Evolutionary conservation across 2,329 filamentous ascomycete species (phyloP), one percentile per base, ranked within the genome.

Genomic region (Calonectria henricotiae): DNA sequence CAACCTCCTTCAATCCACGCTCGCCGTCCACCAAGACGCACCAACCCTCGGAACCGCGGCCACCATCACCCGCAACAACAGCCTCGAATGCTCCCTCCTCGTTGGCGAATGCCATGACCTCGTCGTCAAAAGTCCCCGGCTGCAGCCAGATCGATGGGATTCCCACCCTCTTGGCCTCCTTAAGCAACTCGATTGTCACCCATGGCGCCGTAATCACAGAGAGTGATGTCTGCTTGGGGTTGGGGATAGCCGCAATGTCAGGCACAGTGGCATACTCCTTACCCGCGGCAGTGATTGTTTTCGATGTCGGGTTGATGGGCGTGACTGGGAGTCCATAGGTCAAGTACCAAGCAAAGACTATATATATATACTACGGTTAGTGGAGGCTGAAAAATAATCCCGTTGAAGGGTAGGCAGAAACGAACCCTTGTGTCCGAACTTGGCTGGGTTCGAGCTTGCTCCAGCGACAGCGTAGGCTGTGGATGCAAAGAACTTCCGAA

Each of bases 331-430:
- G 89, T 43, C 87, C 86, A 83, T 94, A 94, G 39, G 86, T 81
- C 67, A 94, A 89, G 82, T 98, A 98, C 96, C 96, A 98, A 15
- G 89, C 89, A 80, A 98, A 94, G 75, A 98, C 95, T 97, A 78
- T 13, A 51, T 97, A 78, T 13, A 51, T 3, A 44, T 46, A 13
- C 51, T 62, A 37, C 60, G 41, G 61, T 67, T 32, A 67, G 71
- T 54, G 41, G 44, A 17, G 37, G 37, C 37, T 58, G 12, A 23
- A 25, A 25, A 15, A 20, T 9, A 58, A 11, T 41, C 23, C 47
- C 17, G 43, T 20, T 30, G 23, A 27, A 8, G 17, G 43, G 41
- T n/a, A 4, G 58, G 32, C 25, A 20, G n/a, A 44, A 51, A 27
- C 85, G 68, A 82, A 95, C 95, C 91, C 86, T 94, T 95, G 83